Percentiles rank a stretch among this genome's conserved stretches.
These are phyloP conservation scores for Pseudophaeomoniella oleicola DNA, from an alignment of 2,329 filamentous ascomycete genomes.

Conservation along the genomic window DNA sequence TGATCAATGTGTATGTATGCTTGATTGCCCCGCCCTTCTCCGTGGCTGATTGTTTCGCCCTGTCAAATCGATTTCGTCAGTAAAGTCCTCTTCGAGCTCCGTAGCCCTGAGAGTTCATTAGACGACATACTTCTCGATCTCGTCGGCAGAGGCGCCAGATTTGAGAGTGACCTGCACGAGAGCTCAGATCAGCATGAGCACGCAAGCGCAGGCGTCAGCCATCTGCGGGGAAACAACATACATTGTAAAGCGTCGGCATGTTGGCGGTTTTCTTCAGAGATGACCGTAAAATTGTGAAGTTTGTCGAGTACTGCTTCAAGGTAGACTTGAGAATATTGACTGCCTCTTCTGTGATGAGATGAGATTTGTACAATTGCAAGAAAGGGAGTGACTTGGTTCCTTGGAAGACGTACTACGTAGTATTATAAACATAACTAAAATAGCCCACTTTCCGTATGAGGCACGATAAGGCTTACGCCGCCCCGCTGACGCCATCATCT, in stretches of 20 bases:
- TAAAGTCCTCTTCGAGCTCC: neutral
- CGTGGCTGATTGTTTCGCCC: slow-evolving; percentile 60
- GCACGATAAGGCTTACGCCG: neutral
- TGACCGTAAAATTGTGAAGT: neutral
- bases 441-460: neutral
- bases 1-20: slow-evolving; percentile 75
- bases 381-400: neutral
- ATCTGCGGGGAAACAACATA: neutral
- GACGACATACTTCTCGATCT: slow-evolving; percentile 51
- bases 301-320: too few relatives aligned
- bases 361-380: neutral
- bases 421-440: neutral
- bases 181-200: neutral
- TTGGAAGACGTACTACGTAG: neutral
- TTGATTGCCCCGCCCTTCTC: slow-evolving; percentile 71
- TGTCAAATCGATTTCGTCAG: slow-evolving; percentile 21
- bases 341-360: neutral
- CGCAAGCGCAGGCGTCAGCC: neutral
- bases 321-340: neutral
- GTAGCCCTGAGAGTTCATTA: neutral
- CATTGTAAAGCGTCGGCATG: slow-evolving; percentile 1
- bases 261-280: neutral
- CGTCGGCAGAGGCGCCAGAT: slow-evolving; percentile 46
- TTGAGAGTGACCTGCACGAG: slow-evolving; percentile 61
- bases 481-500: neutral